Evolutionary conservation across 2,329 filamentous ascomycete genomes (phyloP), one percentile per base, ranked within the genome.

Genomic region (Torrubiella hemipterigena): DNA sequence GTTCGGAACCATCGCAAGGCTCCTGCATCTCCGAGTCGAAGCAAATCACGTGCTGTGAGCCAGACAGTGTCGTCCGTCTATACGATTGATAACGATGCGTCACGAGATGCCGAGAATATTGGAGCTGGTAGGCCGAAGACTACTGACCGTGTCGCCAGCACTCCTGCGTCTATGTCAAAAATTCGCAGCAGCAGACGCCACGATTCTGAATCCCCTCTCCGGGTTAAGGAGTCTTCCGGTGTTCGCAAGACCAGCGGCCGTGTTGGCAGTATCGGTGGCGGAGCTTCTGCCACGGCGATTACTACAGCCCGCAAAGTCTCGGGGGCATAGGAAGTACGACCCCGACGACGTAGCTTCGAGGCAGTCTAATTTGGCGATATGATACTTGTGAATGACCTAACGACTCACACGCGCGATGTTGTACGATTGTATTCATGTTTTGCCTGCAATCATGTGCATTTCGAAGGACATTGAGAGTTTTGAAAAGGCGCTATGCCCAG

Each of bases 41-140:
- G 52, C 30, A 80, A 76, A 58, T 58, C 65, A 33, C 69, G 83
- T 29, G 81, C 84, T 1, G 70, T 81, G 34, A 86, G 81, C 53
- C 81, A 85, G 53, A 82, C 77, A 4, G 77, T 81, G 10, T 81
- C 80, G 1, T 77, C 79, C 3, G 76, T 73, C 36, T 77, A 76
- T 45, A 43, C 46, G 27, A 68, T 78, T 34, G 74, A 81, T 45
- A 78, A 81, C 41, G 74, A 79, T 43, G 67, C 74, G 10, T 77
- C 73, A 14, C 72, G 80, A 37, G 80, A 85, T 42, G 69, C 72
- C 9, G 80, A 85, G 50, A 85, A 85, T 44, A 67, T 78, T 51
- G 75, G 76, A 19, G 55, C 61, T 16, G 54, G 63, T 19, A 72
- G 75, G 38, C 66, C 67, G 25, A 79, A 81, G 44, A 57, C 62